phyloP scores from a whole-genome alignment of 2,329 filamentous ascomycete species.

The Tolypocladium nubicola region DNA sequence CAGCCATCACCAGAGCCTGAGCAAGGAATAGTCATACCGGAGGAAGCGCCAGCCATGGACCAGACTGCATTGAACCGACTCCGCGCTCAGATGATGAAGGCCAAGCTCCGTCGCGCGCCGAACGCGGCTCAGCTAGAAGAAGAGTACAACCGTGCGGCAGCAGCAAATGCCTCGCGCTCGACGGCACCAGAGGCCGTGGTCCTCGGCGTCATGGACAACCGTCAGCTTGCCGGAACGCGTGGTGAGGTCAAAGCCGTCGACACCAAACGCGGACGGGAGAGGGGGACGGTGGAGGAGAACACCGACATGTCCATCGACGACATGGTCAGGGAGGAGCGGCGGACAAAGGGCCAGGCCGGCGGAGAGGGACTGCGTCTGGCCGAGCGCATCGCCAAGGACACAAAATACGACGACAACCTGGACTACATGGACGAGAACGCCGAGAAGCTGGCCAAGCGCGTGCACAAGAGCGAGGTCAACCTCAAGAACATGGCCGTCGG shows the following conservation, averaged over 20 bases:
- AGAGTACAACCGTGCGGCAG: slow-evolving; percentile 70
- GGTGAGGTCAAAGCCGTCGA: slow-evolving; percentile 68
- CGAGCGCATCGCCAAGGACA: slow-evolving; percentile 88
- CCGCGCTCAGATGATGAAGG: slow-evolving; percentile 92
- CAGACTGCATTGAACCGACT: slow-evolving; percentile 78
- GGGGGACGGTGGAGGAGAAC: slow-evolving; percentile 79
- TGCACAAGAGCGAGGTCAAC: slow-evolving; percentile 80
- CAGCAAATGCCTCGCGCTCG: slow-evolving; percentile 44
- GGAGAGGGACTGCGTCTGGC: slow-evolving; percentile 77
- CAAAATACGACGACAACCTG: slow-evolving; percentile 80
- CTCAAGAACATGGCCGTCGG: slow-evolving; percentile 78
- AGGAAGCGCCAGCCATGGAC: slow-evolving; percentile 48
- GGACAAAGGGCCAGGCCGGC: slow-evolving; percentile 65
- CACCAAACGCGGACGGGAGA: slow-evolving; percentile 73
- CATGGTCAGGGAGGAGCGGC: slow-evolving; percentile 90
- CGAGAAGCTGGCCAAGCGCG: slow-evolving; percentile 71
- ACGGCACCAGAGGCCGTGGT: slow-evolving; percentile 57
- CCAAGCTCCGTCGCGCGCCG: slow-evolving; percentile 69
- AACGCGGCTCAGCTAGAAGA: slow-evolving; percentile 68
- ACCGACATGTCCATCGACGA: slow-evolving; percentile 94
- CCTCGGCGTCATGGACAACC: slow-evolving; percentile 78
- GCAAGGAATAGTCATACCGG: slow-evolving; percentile 48
- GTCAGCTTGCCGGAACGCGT: slow-evolving; percentile 66
- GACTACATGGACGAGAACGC: slow-evolving; percentile 99
- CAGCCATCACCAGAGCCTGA: slow-evolving; percentile 18